phyloP scores from a whole-genome alignment of 345 rosid species.

The Raphanus sativus region DNA sequence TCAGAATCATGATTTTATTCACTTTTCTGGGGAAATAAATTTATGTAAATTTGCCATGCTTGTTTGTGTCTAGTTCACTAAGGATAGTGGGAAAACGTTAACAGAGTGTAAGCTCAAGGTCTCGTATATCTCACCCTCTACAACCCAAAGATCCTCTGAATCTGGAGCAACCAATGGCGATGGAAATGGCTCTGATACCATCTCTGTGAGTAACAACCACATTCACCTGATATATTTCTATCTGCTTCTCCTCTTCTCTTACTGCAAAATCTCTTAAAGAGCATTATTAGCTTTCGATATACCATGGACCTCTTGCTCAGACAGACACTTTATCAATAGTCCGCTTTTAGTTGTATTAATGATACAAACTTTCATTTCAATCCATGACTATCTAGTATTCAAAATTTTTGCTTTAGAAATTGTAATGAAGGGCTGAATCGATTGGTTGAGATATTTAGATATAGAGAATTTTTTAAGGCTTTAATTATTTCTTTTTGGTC shows the following conservation, averaged over 20 bases:
- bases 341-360: not conserved
- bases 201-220: constrained; percentile 56
- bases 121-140: constrained; percentile 53
- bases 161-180: constrained; percentile 51
- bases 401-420: not conserved
- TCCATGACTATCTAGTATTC: not conserved
- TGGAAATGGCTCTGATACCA: constrained; percentile 51
- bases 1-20: not conserved
- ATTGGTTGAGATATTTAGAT: not conserved
- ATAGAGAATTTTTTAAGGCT: not conserved
- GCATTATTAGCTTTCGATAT: not conserved
- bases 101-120: constrained; percentile 91
- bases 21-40: not conserved
- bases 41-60: not conserved
- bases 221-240: not conserved
- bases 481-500: not conserved
- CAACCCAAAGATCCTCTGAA: constrained; percentile 54
- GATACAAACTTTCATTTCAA: not conserved
- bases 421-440: not conserved
- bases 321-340: not conserved
- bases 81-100: constrained; percentile 64
- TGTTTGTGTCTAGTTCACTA: constrained; percentile 59
- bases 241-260: constrained; percentile 3
- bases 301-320: not conserved
- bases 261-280: not conserved